These are phyloP conservation scores for Ceratonia siliqua DNA, from an alignment of 306 rosid genomes.

Conservation along the genomic window DNA sequence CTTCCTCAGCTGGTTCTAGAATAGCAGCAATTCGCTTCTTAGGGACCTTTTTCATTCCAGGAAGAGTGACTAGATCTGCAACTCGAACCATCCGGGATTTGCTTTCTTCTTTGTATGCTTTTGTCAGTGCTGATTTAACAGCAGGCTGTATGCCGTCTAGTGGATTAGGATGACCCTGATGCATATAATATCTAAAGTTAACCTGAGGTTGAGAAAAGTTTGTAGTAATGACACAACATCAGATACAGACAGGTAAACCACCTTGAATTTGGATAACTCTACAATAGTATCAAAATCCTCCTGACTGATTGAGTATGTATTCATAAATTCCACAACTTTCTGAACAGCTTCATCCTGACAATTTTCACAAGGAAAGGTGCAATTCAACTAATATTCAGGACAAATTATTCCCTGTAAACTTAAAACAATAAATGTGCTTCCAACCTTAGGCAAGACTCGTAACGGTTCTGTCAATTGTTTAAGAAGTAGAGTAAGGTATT, in stretches of 20 bases:
- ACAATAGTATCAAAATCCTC: constrained; percentile 84
- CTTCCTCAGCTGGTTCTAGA: constrained; percentile 74
- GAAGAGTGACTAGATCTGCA: constrained; percentile 68
- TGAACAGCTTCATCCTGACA: constrained; percentile 84
- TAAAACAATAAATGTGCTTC: constrained; percentile 24
- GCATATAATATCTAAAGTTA: constrained; percentile 21
- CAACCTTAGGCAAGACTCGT: constrained; percentile 74
- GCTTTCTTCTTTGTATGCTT: constrained; percentile 84
- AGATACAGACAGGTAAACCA: constrained; percentile 35
- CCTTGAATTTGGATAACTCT: constrained; percentile 92
- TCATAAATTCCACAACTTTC: constrained; percentile 91
- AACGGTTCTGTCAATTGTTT: constrained; percentile 75
- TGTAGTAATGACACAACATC: neutral
- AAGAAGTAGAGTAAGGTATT: constrained; percentile 69
- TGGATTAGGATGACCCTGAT: constrained; percentile 82
- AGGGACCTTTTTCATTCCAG: constrained; percentile 78
- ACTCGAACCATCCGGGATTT: constrained; percentile 68
- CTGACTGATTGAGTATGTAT: constrained; percentile 71
- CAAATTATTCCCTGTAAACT: constrained; percentile 18
- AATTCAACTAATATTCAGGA: constrained; percentile 23
- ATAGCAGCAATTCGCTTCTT: constrained; percentile 90
- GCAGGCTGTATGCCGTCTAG: constrained; percentile 73
- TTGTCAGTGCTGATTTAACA: constrained; percentile 84
- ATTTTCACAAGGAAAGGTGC: constrained; percentile 30
- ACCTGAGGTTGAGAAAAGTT: constrained; percentile 1